Conservation (phyloP, 2,329 filamentous ascomycete species). For the Juglanconis oblonga region DNA sequence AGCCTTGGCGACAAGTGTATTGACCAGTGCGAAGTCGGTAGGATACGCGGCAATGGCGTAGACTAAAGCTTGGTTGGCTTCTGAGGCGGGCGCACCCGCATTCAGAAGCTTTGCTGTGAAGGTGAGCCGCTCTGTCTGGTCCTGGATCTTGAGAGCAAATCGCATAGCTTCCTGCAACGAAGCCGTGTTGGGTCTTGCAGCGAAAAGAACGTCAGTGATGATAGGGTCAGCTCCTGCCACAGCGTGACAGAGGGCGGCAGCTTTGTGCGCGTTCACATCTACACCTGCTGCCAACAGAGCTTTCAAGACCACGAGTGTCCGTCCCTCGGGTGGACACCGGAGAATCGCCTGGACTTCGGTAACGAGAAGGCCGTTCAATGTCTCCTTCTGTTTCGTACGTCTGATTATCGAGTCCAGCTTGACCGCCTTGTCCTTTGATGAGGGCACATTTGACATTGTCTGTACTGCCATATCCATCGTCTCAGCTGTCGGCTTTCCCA, state of each 20-base stretch:
- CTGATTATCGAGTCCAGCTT: slow-evolving; percentile 49
- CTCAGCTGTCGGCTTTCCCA: slow-evolving; percentile 42
- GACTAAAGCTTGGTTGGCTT: slow-evolving; percentile 50
- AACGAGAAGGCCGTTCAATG: slow-evolving; percentile 44
- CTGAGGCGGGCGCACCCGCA: slow-evolving; percentile 43
- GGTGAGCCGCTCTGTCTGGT: slow-evolving; percentile 48
- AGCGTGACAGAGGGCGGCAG: slow-evolving; percentile 48
- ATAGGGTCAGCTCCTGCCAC: slow-evolving; percentile 43
- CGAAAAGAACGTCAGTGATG: slow-evolving; percentile 49
- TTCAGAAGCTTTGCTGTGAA: slow-evolving; percentile 50
- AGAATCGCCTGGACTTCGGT: slow-evolving; percentile 49
- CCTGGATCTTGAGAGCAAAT: slow-evolving; percentile 47
- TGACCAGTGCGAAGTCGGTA: slow-evolving; percentile 47
- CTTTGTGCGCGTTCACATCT: slow-evolving; percentile 52
- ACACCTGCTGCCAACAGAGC: slow-evolving; percentile 49
- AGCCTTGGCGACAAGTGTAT: slow-evolving; percentile 41
- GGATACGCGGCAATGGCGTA: slow-evolving; percentile 48
- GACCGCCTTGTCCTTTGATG: slow-evolving; percentile 42
- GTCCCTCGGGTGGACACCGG: slow-evolving; percentile 33
- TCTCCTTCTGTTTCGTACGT: slow-evolving; percentile 39
- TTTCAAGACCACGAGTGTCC: slow-evolving; percentile 42
- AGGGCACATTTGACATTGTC: slow-evolving; percentile 40
- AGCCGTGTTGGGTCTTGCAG: slow-evolving; percentile 34
- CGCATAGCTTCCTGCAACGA: slow-evolving; percentile 50
- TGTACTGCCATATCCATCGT: slow-evolving; percentile 43